These are phyloP conservation scores for Chrysanthemum lavandulifolium DNA, from an alignment of 129 eudicot genomes.

Conservation along the genomic window DNA sequence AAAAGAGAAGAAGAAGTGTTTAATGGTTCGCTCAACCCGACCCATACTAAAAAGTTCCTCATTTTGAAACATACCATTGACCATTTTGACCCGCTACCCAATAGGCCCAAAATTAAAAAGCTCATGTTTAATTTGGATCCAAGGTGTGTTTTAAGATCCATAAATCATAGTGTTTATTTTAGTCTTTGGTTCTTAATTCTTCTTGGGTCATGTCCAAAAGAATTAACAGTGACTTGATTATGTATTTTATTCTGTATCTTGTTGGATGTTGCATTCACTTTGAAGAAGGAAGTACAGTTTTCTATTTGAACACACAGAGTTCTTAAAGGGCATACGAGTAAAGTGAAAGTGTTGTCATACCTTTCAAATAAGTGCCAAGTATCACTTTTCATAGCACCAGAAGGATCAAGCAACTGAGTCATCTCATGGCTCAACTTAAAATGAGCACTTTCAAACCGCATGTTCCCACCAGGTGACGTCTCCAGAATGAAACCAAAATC, in stretches of 20 bases:
- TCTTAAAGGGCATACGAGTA: conserved; percentile 7
- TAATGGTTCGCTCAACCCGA: background rate
- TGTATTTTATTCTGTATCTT: background rate
- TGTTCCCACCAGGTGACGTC: conserved; percentile 94
- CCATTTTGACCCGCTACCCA: background rate
- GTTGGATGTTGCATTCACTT: background rate
- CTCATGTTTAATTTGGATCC: too few species aligned
- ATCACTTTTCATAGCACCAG: conserved; percentile 96
- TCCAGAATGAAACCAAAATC: conserved; percentile 98
- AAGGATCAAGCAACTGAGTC: conserved; percentile 98
- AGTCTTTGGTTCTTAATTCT: too few species aligned
- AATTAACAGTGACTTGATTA: too few species aligned
- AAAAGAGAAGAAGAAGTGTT: background rate
- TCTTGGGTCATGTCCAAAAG: too few species aligned
- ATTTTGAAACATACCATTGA: background rate
- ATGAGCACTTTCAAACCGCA: conserved; percentile 99
- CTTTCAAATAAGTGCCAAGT: conserved; percentile 91
- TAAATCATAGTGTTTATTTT: too few species aligned
- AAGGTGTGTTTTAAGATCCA: too few species aligned
- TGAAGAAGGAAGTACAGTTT: background rate
- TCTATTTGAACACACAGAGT: background rate
- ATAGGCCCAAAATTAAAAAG: background rate
- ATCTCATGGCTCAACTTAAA: conserved; percentile 97
- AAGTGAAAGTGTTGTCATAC: conserved; percentile 32
- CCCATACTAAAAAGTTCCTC: background rate